Base-by-base conservation (phyloP, 768 basidiomycete genomes). In the Xanthoconium stramineum region DNA sequence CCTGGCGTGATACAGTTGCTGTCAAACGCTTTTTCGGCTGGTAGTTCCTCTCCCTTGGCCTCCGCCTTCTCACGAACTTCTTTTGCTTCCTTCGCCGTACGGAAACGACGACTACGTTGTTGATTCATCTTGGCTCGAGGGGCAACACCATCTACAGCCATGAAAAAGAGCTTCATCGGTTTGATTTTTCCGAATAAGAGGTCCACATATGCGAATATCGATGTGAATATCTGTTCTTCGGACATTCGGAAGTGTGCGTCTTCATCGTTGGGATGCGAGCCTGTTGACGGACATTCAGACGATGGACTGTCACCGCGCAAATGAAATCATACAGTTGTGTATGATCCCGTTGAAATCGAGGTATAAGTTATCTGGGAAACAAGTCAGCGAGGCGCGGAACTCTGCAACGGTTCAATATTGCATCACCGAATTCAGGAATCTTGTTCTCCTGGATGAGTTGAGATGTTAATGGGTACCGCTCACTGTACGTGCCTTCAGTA, bases 41-140 rank as follows among this genome's bases (percentile, higher is more conserved):
- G 96, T 50, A 98, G 70, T 65, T 89, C 85, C 77, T 98, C 95
- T 40, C 97, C 96, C 62, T 91, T 93, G 48, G 81, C 76, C 70
- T 85, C 81, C 3, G 96, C 97, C 75, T 89, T 92, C 73, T 92
- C 91, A 56, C 88, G 76, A 35, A 89, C 75, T 70, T 98, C 94
- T 63, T 81, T 88, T 3, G 89, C 91, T 71, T 98, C 96, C 74
- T 89, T 93, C 8, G 95, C 95, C 0, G 95, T 94, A 53, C 96
- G 79, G 77, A 98, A 99, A 45, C 95, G 85, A 38, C 96, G 80
- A 69, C 89, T 88, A 19, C 96, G 86, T 69, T 98, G 96, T 73
- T 98, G 96, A 69, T 99, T 99, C 96, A 98, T 97, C 81, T 99
- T 98, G 35, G 96, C 96, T 45, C 96, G 79, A 5, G 96, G 96